These are phyloP conservation scores for Fusarium sp. DNA, from an alignment of 2,329 filamentous ascomycete genomes.

Conservation along the genomic window DNA sequence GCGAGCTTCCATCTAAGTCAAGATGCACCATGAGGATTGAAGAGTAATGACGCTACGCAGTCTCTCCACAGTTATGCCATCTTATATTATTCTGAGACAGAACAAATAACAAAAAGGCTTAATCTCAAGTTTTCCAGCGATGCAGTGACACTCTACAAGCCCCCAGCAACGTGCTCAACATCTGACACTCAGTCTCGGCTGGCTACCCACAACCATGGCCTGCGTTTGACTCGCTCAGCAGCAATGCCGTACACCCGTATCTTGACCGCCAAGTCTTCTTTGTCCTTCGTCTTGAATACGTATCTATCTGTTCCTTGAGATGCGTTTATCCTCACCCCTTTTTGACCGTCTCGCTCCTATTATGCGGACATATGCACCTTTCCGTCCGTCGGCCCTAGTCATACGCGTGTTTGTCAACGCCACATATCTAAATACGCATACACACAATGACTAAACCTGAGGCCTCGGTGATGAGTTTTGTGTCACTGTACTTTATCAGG, in stretches of 20 bases:
- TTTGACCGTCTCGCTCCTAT: not conserved
- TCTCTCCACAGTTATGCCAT: not conserved
- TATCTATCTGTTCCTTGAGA: not conserved
- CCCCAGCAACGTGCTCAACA: conserved; percentile 34
- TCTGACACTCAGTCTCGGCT: conserved; percentile 43
- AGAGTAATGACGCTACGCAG: not conserved
- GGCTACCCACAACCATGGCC: conserved; percentile 22
- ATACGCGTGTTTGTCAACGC: conserved; percentile 17
- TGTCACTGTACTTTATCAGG: conserved; percentile 6
- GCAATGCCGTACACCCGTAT: conserved; percentile 12
- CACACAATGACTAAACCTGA: not conserved
- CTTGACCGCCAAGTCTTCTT: conserved; percentile 26
- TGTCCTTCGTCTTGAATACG: not conserved
- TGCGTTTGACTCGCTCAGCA: conserved; percentile 30
- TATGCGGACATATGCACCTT: conserved; percentile 18
- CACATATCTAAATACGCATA: conserved; percentile 12
- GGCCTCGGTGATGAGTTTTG: not conserved
- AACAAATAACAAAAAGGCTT: not conserved
- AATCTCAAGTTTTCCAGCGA: not conserved
- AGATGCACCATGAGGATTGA: not conserved
- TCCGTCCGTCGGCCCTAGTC: conserved; percentile 6
- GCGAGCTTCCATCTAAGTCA: conserved; percentile 54
- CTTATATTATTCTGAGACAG: not conserved
- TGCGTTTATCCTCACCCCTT: not conserved
- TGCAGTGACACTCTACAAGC: conserved; percentile 9